Evolutionary conservation across 768 basidiomycete genomes (phyloP).

Genomic region (Pholiota molesta): DNA sequence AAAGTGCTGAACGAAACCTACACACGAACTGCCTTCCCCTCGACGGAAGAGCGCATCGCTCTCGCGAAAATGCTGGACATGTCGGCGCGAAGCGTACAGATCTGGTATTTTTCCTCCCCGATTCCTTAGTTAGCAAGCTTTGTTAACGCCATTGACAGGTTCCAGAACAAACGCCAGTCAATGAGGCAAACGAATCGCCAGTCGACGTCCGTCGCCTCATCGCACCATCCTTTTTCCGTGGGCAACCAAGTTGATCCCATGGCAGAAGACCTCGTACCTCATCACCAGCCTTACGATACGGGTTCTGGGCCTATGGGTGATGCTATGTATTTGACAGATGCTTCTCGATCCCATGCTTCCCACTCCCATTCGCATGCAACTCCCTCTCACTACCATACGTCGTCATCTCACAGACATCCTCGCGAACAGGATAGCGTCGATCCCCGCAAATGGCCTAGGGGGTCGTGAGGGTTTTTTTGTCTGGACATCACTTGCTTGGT

Average conservation of each 20-base stretch:
- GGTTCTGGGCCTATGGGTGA: slow-evolving; percentile 22
- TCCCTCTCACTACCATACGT: slow-evolving; percentile 23
- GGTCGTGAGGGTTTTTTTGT: slow-evolving; percentile 35
- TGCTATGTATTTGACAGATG: slow-evolving; percentile 42
- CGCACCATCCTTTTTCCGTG: slow-evolving; percentile 55
- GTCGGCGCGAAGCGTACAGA: slow-evolving; percentile 85
- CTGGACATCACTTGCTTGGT: slow-evolving; percentile 34
- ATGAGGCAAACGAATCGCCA: slow-evolving; percentile 80
- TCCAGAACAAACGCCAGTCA: slow-evolving; percentile 85
- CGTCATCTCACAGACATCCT: slow-evolving; percentile 48
- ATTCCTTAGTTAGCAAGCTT: slow-evolving; percentile 18
- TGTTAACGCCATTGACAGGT: slow-evolving; percentile 51
- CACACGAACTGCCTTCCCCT: slow-evolving; percentile 81
- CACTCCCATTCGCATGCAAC: slow-evolving; percentile 31
- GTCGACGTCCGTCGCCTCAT: slow-evolving; percentile 46
- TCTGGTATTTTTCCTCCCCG: slow-evolving; percentile 54
- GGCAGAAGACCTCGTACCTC: slow-evolving; percentile 41
- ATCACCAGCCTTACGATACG: slow-evolving; percentile 31
- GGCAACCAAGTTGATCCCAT: slow-evolving; percentile 37
- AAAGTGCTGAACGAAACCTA: slow-evolving; percentile 83
- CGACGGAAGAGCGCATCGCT: slow-evolving; percentile 82
- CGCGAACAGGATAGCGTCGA: slow-evolving; percentile 41
- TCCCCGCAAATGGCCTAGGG: slow-evolving; percentile 52
- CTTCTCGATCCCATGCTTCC: slow-evolving; percentile 34
- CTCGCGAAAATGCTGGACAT: slow-evolving; percentile 79